Conservation (phyloP, 805 yeast species). For the Spathaspora hagerdaliae region DNA sequence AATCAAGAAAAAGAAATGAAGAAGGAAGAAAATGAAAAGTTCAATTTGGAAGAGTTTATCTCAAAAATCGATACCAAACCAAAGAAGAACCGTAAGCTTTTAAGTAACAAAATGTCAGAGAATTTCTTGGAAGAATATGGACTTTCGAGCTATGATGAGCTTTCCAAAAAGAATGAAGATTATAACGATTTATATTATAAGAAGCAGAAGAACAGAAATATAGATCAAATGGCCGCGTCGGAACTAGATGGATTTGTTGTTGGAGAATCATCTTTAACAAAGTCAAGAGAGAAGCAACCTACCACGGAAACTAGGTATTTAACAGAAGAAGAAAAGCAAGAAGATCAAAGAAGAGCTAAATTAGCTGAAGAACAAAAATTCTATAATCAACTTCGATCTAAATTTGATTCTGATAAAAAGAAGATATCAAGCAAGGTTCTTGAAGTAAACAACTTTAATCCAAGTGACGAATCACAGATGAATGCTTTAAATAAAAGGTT, state of each 20-base stretch:
- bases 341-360: conserved; percentile 18
- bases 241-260: conserved; percentile 35
- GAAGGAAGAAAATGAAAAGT: conserved; percentile 4
- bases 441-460: conserved; percentile 32
- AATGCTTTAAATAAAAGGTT: conserved; percentile 21
- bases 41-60: conserved; percentile 20
- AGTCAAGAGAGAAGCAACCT: conserved; percentile 1
- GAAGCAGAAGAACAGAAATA: conserved; percentile 13
- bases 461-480: conserved; percentile 19
- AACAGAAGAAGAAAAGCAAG: conserved; percentile 23
- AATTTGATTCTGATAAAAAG: conserved; percentile 15
- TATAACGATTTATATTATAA: conserved; percentile 19
- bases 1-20: conserved; percentile 2
- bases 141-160: conserved; percentile 24
- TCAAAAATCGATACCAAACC: conserved; percentile 12
- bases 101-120: conserved; percentile 24
- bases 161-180: conserved; percentile 23
- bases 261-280: conserved; percentile 21
- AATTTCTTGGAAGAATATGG: conserved; percentile 39
- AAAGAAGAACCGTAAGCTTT: conserved; percentile 25
- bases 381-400: conserved; percentile 24
- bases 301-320: conserved; percentile 13
- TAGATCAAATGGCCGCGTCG: conserved; percentile 20
- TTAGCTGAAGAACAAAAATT: conserved; percentile 25
- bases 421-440: conserved; percentile 17